Evolutionary conservation across 1,284 basidiomycete genomes (phyloP), one percentile per base, ranked within the genome.

Genomic region (Coriolopsis trogii): DNA sequence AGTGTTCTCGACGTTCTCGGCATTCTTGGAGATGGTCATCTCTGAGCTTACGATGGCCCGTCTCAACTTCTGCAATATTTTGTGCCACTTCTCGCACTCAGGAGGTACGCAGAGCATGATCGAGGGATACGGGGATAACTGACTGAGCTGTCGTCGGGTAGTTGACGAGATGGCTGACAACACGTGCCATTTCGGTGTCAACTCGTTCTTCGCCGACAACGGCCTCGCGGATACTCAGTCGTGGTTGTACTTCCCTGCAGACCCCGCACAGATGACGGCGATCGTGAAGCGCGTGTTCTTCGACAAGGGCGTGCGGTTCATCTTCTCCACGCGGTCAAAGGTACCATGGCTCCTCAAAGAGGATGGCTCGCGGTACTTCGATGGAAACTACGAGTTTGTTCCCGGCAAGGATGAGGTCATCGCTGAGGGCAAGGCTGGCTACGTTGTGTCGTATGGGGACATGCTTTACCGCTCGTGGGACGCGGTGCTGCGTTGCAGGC

Each of bases 31-130:
- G 77, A 93, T 93, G 91, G 75, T 89, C 52, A 70, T 93, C 53
- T 92, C 90, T 2, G 91, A 93, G 67, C 74, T 92, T 50, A 93
- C 91, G n/a, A 93, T 93, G 91, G 91, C 91, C 15, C 81, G 90
- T 48, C 70, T 93, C 64, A 93, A 93, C 70, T 80, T 87, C 64
- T 90, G 89, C 75, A 93, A 93, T 65, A 84, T 93, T 15, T 79
- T 93, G 25, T 87, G 79, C 64, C 91, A 93, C 72, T 93, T 93
- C 75, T 93, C 90, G 21, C 91, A 93, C 72, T 87, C 89, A 29
- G 91, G 91, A 65, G 87, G 87, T 80, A 16, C 16, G 41, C 44
- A 5, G 9, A 18, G 10, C 20, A 8, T 4, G 20, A 20, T n/a
- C n/a, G n/a, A n/a, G n/a, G n/a, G n/a, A n/a, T n/a, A n/a, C n/a